These are phyloP conservation scores for Wickerhamomyces strasburgensis DNA, from an alignment of 805 yeast genomes.

Conservation along the genomic window DNA sequence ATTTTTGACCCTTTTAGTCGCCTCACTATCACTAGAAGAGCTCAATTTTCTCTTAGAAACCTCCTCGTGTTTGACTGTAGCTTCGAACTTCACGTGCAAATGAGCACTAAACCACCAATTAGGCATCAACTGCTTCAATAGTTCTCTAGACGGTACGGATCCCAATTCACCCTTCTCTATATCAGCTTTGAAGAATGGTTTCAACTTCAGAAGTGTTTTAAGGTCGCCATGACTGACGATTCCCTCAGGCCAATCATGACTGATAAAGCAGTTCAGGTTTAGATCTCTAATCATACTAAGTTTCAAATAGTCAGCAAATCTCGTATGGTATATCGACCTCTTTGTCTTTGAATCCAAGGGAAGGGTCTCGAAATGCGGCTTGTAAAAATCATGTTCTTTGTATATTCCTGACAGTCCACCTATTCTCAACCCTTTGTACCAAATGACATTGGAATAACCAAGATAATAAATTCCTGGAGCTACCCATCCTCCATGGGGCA, in stretches of 20 bases:
- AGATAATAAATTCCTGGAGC: constrained; percentile 82
- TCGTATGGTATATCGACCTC: constrained; percentile 66
- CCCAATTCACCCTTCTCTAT: constrained; percentile 60
- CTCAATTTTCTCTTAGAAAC: constrained; percentile 13
- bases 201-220: constrained; percentile 42
- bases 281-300: constrained; percentile 36
- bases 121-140: constrained; percentile 57
- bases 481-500: constrained; percentile 88
- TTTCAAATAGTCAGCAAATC: constrained; percentile 53
- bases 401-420: constrained; percentile 85
- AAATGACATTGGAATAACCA: constrained; percentile 71
- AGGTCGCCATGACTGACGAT: constrained; percentile 62
- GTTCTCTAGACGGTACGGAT: constrained; percentile 55
- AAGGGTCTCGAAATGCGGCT: constrained; percentile 35
- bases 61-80: constrained; percentile 39
- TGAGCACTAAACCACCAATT: constrained; percentile 85
- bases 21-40: constrained; percentile 12
- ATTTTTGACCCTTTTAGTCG: constrained; percentile 13
- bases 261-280: constrained; percentile 52
- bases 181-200: constrained; percentile 68
- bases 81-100: constrained; percentile 70
- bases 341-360: constrained; percentile 46
- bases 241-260: constrained; percentile 95
- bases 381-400: constrained; percentile 45
- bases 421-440: constrained; percentile 72